Conservation (phyloP, 768 basidiomycete species). For the Cystoderma amianthinum region DNA sequence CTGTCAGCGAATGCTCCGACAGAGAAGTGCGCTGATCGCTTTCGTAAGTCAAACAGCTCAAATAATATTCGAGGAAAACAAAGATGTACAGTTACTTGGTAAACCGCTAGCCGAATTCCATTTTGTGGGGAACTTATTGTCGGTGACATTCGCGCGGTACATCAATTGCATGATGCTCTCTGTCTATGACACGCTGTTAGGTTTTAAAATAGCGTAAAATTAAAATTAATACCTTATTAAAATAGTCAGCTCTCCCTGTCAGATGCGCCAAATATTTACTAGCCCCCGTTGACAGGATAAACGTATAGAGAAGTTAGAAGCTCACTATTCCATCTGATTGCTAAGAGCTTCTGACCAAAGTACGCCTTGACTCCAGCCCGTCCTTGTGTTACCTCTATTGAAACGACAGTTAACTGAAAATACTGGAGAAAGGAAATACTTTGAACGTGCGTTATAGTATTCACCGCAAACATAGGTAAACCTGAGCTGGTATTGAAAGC, state of each 20-base stretch:
- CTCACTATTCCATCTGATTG: constrained; percentile 60
- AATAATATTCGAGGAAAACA: no score
- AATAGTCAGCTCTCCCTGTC: constrained; percentile 62
- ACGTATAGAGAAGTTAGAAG: background rate
- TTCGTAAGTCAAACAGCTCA: no score
- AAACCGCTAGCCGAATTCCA: constrained; percentile 42
- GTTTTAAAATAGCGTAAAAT: background rate
- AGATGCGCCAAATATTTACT: constrained; percentile 75
- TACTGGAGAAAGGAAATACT: constrained; percentile 1
- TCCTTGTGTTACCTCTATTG: constrained; percentile 28
- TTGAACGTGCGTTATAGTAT: constrained; percentile 44
- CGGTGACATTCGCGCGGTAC: constrained; percentile 33
- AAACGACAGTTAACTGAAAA: no score
- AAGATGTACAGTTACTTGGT: constrained; percentile 34
- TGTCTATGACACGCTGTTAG: constrained; percentile 17
- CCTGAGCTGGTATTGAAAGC: constrained; percentile 68
- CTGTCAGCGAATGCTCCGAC: constrained; percentile 59
- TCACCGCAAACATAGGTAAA: constrained; percentile 61
- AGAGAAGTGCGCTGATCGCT: constrained; percentile 26
- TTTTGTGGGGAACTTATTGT: constrained; percentile 47
- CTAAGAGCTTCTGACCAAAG: constrained; percentile 38
- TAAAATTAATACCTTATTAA: constrained; percentile 36
- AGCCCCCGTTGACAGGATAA: constrained; percentile 9
- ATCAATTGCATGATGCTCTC: constrained; percentile 41
- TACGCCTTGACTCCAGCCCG: constrained; percentile 21